phyloP scores from a whole-genome alignment of 2,329 filamentous ascomycete species.

The Xylariales sp. region DNA sequence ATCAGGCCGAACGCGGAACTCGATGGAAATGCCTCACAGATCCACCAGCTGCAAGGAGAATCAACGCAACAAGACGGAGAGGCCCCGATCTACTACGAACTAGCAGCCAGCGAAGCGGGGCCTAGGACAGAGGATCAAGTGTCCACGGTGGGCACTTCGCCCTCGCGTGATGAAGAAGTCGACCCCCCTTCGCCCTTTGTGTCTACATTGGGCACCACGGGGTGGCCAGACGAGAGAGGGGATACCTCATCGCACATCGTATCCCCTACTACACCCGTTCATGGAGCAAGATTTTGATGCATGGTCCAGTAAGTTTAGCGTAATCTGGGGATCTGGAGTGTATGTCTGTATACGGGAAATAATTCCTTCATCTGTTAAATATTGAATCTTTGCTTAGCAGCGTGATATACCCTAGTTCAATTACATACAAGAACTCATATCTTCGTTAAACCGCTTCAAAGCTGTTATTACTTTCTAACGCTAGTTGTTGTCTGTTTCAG shows the following conservation, averaged over 20 bases:
- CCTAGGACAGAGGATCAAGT: conserved; percentile 9
- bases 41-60: conserved; percentile 13
- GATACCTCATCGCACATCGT: conserved; percentile 20
- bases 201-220: conserved; percentile 20
- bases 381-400: no score
- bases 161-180: conserved; percentile 10
- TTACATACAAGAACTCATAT: no score
- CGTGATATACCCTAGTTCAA: no score
- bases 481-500: no score
- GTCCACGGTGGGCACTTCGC: conserved; percentile 12
- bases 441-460: no score
- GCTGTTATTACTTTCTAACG: no score
- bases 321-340: no score
- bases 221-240: conserved; percentile 11
- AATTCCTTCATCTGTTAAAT: no score
- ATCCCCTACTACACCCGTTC: conserved; percentile 20
- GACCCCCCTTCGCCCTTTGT: conserved; percentile 21
- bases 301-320: no score
- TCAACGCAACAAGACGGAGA: conserved; percentile 11
- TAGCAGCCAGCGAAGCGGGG: conserved; percentile 18
- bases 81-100: conserved; percentile 21
- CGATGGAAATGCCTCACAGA: conserved; percentile 15
- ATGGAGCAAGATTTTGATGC: background rate
- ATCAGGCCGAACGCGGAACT: conserved; percentile 13
- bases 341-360: no score